Base-by-base conservation (phyloP, 257 asterid genomes). In the Nicotiana knightiana region DNA sequence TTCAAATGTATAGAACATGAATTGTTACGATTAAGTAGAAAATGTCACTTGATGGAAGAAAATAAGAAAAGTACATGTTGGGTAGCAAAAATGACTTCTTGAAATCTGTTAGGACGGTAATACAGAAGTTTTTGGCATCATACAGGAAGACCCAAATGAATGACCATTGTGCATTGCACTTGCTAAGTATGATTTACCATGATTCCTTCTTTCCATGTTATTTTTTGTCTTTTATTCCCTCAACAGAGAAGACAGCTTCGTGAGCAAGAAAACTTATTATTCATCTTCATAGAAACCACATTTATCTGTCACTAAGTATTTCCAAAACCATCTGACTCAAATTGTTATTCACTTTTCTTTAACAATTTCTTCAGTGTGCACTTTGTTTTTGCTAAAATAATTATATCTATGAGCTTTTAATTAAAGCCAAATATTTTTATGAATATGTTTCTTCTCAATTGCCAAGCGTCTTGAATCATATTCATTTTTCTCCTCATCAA, bases 21-120 rank as follows among this genome's bases (percentile, higher is more conserved):
- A 28, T 37, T 18, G 55, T 24, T 68, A 37, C 55, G 11, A 3
- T 68, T n/a, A 66, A 66, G 35, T 10, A 37, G 3, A 68, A 37
- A 68, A 37, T 37, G 17, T 37, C 77, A 18, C 77, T 37, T 68
- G 77, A 68, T n/a, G 55, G 55, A 68, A 68, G 77, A 68, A 68
- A 68, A 37, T 55, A 37, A 68, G 77, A 68, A 39, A 37, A 18
- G 77, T 37, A 68, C 77, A 68, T 37, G 55, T 37, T 35, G 77
- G 30, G 5, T 37, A 18, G 77, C 55, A 68, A 68, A 68, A 68
- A 37, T 37, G 30, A 37, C 77, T n/a, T 68, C 35, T 18, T n/a
- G 17, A 68, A 4, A 67, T 68, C 5, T 37, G 77, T 9, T 68
- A 37, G 32, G 55, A 37, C 5, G 55, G 55, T 37, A 68, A 18